Percentiles rank a stretch among this genome's conserved stretches.
These are phyloP conservation scores for Colletotrichum viniferum DNA, from an alignment of 2,329 filamentous ascomycete genomes.

Conservation along the genomic window DNA sequence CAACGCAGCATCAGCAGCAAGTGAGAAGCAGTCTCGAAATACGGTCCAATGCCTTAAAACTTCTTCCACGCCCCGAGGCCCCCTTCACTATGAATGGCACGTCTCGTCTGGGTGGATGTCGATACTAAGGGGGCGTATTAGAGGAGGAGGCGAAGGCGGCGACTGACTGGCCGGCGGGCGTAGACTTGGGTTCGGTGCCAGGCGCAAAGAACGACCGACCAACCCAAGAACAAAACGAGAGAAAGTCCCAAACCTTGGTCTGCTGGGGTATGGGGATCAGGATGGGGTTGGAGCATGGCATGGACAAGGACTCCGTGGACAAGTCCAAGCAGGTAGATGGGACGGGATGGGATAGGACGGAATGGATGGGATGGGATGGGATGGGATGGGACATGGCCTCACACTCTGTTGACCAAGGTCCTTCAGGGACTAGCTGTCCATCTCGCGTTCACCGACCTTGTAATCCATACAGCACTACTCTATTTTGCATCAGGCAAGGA, in stretches of 20 bases:
- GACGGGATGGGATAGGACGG: neutral
- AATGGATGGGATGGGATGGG: neutral
- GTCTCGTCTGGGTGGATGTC: neutral
- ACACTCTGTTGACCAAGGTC: neutral
- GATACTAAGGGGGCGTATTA: neutral
- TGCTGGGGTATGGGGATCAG: conserved; percentile 15
- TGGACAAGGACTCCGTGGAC: neutral
- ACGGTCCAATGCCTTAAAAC: neutral
- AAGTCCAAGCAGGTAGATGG: conserved; percentile 3
- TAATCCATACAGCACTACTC: neutral
- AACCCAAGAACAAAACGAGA: neutral
- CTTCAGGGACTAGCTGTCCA: neutral
- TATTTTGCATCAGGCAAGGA: neutral
- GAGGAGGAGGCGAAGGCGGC: neutral
- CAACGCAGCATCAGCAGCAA: neutral
- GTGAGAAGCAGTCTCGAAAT: neutral
- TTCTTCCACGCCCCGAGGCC: neutral
- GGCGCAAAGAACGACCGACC: neutral
- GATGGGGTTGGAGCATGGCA: conserved; percentile 2
- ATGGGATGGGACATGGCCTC: neutral
- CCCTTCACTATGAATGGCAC: neutral
- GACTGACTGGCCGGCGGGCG: conserved; percentile 5
- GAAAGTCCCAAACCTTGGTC: conserved; percentile 7
- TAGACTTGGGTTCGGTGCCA: neutral
- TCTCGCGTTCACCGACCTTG: neutral